Evolutionary conservation across 108 stramenopile species (phyloP), one percentile per base, ranked within the genome.

Genomic region (Thalassiosira profunda): DNA sequence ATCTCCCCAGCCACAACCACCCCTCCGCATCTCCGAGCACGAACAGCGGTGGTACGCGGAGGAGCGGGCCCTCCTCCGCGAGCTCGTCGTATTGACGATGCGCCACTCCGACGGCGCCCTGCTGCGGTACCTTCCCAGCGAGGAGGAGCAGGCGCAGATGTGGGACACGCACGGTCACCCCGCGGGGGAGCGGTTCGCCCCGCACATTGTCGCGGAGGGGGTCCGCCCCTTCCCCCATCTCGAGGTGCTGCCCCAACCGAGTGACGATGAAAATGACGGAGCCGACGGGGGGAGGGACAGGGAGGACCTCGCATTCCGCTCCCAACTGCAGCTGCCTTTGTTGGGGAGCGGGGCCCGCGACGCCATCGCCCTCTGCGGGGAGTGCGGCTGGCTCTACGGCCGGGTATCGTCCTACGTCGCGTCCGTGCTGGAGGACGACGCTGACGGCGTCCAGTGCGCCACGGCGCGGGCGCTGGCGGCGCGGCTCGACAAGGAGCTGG

Each of bases 341-440:
- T 57, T 93, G 26, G 84, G 87, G 31, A 82, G 71, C 48, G 92
- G 92, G 15, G 76, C 87, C 1, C 53, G 67, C 3, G 90, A 94
- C 76, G 93, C 93, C 11, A 54, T 94, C 1, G 62, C 70, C 8
- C 56, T 90, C 20, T 86, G 87, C 49, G 88, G 85, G 14, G 92
- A 96, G 75, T 81, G 86, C 2, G 97, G 97, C 2, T 96, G 93
- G 94, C 58, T 96, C 20, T 96, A 86, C 58, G 53, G 68, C 28
- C 65, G 85, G 12, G 58, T 94, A 6, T 20, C 58, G n/a, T 4
- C 25, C n/a, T 89, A 84, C 52, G 63, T 92, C 17, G 68, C 71
- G n/a, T 37, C 30, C 24, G 52, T 72, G 11, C 31, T 76, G 7
- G 69, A 75, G 21, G 25, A 38, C 9, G 81, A 86, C 23, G 63